phyloP scores from a whole-genome alignment of 306 rosid species.

The Fragaria iinumae region DNA sequence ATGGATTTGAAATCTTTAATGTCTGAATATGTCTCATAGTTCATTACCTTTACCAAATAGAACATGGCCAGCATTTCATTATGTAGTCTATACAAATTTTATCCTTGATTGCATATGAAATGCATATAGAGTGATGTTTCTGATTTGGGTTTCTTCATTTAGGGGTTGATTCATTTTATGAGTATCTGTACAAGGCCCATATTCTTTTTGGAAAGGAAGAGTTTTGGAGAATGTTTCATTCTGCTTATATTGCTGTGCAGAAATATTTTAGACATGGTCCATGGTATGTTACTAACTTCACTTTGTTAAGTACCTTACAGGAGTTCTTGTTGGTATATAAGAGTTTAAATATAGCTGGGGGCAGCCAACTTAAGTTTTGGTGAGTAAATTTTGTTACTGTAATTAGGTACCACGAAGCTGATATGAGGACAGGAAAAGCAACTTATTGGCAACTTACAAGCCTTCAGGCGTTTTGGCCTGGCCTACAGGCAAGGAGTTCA shows the following conservation, averaged over 20 bases:
- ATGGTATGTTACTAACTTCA: conserved; percentile 50
- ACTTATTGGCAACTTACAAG: conserved; percentile 99
- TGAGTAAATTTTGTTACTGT: conserved; percentile 15
- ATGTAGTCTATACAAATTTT: not conserved
- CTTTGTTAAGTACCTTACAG: not conserved
- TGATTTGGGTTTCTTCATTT: conserved; percentile 36
- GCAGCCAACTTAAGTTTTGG: not conserved
- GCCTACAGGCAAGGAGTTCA: conserved; percentile 71
- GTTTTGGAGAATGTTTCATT: conserved; percentile 62
- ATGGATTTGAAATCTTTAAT: conserved; percentile 13
- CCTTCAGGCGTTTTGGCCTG: conserved; percentile 99
- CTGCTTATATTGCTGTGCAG: conserved; percentile 58
- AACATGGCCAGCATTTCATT: not conserved
- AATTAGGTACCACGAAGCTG: conserved; percentile 95
- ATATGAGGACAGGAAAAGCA: conserved; percentile 95
- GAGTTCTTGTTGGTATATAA: not conserved
- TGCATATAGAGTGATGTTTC: conserved; percentile 31
- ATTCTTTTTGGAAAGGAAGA: conserved; percentile 69
- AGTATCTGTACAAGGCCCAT: conserved; percentile 88
- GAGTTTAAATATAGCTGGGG: not conserved
- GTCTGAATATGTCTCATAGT: not conserved
- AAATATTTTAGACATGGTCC: conserved; percentile 85
- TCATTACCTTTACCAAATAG: conserved; percentile 16
- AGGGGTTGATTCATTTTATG: conserved; percentile 99
- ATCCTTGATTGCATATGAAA: conserved; percentile 17